Evolutionary conservation across 2,329 filamentous ascomycete genomes (phyloP).

Genomic region (Ilyonectria destructans): DNA sequence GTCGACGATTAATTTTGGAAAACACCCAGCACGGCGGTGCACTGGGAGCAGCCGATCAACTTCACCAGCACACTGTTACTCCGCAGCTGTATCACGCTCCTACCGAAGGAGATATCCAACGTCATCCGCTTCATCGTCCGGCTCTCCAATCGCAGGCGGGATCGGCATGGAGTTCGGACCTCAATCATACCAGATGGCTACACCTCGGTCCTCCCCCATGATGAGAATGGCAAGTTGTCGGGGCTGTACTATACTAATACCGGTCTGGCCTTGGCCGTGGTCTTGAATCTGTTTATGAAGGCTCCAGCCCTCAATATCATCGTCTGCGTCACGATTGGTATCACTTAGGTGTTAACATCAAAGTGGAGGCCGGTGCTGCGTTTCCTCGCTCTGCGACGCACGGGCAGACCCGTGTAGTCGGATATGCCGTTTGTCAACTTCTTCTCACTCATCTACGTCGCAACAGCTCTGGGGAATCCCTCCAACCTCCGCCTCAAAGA

Average conservation of each 20-base stretch:
- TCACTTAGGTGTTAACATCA: slow-evolving; percentile 1
- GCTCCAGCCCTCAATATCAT: slow-evolving; percentile 1
- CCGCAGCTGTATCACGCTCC: slow-evolving; percentile 17
- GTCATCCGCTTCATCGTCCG: slow-evolving; percentile 7
- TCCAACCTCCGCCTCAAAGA: slow-evolving; percentile 3
- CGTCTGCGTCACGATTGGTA: slow-evolving; percentile 12
- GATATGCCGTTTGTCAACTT: slow-evolving; percentile 26
- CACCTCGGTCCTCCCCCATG: slow-evolving; percentile 6
- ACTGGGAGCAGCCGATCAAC: slow-evolving; percentile 12
- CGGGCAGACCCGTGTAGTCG: slow-evolving; percentile 15
- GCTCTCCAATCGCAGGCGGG: neutral
- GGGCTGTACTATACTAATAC: slow-evolving; percentile 18
- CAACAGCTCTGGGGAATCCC: neutral
- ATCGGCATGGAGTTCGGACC: neutral
- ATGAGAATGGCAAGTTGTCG: neutral
- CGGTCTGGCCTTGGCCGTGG: slow-evolving; percentile 13
- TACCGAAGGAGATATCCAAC: slow-evolving; percentile 19
- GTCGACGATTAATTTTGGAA: neutral
- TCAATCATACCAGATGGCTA: slow-evolving; percentile 4
- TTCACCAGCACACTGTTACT: slow-evolving; percentile 19
- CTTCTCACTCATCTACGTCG: slow-evolving; percentile 20
- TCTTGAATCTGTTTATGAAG: slow-evolving; percentile 10
- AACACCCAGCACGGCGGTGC: neutral
- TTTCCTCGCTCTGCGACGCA: slow-evolving; percentile 1
- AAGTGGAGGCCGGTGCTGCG: slow-evolving; percentile 1